Base-by-base conservation (phyloP, 2,329 filamentous ascomycete genomes). In the Fusarium burgessii region DNA sequence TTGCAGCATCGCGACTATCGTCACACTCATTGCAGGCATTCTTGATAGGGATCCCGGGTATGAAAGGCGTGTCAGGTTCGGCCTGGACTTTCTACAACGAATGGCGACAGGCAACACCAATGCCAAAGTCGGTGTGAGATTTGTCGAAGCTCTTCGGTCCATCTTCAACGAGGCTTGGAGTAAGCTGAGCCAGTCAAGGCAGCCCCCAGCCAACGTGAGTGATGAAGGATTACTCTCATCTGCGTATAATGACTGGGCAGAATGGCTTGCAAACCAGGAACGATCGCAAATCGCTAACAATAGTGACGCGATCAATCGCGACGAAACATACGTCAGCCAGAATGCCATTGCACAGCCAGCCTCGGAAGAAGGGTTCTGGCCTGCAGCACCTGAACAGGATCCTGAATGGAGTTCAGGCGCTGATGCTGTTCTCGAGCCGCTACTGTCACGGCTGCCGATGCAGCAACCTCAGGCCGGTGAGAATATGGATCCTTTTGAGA, bases 261-360 rank as follows among this genome's bases (percentile, higher is more conserved):
- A 43, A 14, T 59, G 57, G 57, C 23, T 59, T 1, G 32, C 49
- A 6, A 59, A 12, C 13, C 49, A 56, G n/a, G 47, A 54, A 11
- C 36, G 25, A 3, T 11, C 17, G 0, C 36, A 55, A 6, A 4
- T 8, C 2, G 2, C 3, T 9, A 9, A 18, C 1, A 23, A 41
- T 3, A 11, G 2, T 5, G 47, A 20, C 2, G 11, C 6, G 1
- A 18, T 18, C 7, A 6, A 13, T 0, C 23, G 20, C 0, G 13
- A 13, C 9, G 1, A 11, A 14, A 7, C 10, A 15, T 14, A 10
- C 4, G 2, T 23, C 1, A 42, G 17, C 4, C 42, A 50, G 14
- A 23, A 4, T 27, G 17, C 18, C 18, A 23, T 32, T 1, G 8
- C 18, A n/a, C 57, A 32, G n/a, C 18, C 20, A 27, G 23, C 9